A percentile compares a stretch with the other conserved stretches of the same genome.
Evolutionary conservation across 2,329 filamentous ascomycete genomes (phyloP).

Genomic region (Fusarium neocosmosporiellum): DNA sequence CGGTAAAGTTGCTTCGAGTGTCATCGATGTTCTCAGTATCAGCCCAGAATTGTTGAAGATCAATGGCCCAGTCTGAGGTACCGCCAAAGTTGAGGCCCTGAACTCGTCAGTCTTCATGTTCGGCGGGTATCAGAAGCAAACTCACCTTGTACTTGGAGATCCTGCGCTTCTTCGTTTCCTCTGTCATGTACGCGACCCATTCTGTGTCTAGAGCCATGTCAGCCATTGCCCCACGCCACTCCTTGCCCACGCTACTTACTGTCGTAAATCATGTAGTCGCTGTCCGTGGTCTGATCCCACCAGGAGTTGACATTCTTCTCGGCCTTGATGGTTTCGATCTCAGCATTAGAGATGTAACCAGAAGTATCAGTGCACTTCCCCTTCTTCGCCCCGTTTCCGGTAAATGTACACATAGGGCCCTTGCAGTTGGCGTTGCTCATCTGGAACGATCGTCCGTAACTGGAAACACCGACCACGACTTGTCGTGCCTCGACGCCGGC

Average conservation of each 20-base stretch:
- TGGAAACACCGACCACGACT: constrained; percentile 46
- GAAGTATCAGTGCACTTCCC: constrained; percentile 29
- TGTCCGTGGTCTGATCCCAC: constrained; percentile 5
- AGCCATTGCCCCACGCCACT: background rate
- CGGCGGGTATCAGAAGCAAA: background rate
- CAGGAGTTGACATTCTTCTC: constrained; percentile 26
- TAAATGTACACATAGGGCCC: constrained; percentile 40
- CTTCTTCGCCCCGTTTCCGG: constrained; percentile 19
- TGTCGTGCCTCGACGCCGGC: constrained; percentile 46
- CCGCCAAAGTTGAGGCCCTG: constrained; percentile 38
- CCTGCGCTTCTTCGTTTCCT: constrained; percentile 28
- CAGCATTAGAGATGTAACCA: constrained; percentile 48
- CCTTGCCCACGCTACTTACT: background rate
- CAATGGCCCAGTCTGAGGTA: constrained; percentile 41
- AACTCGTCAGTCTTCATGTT: background rate
- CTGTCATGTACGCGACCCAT: constrained; percentile 42
- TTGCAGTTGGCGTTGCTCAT: constrained; percentile 47
- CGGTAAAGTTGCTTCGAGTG: background rate
- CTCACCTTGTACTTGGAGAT: constrained; percentile 1
- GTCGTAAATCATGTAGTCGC: constrained; percentile 39
- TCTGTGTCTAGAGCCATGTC: background rate
- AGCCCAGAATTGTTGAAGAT: constrained; percentile 4
- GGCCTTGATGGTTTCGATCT: constrained; percentile 32
- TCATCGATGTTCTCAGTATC: background rate
- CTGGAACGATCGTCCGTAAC: constrained; percentile 49